Evolutionary conservation across 208 protist genomes (phyloP), one percentile per base, ranked within the genome.

Genomic region (Leishmania arabica): DNA sequence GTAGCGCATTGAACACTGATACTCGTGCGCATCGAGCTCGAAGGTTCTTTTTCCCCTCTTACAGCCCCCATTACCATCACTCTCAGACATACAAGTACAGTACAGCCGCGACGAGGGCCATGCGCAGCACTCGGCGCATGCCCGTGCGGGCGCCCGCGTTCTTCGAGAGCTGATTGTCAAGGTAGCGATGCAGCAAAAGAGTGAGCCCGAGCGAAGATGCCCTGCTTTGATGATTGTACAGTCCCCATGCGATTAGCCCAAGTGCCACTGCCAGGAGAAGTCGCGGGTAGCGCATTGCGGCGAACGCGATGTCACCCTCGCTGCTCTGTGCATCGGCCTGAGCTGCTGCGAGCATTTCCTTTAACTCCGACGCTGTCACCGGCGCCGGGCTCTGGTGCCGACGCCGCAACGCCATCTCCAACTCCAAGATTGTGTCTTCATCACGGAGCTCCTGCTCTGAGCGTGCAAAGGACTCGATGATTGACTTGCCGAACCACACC

Each of bases 381-480:
- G 69, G 58, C 8, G 78, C 58, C 47, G 42, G 54, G 37, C 54
- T 84, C 77, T 53, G 42, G 19, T 75, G 66, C 19, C 79, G 74
- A 1, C 66, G 62, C 27, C 82, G 82, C 74, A 86, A 64, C 74
- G 54, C 58, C 74, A 53, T 62, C 78, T 82, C 82, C 7, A 86
- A 49, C 78, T 86, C 82, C 19, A 42, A 78, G 9, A 95, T 31
- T 21, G 79, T 78, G 1, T 72, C 54, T 58, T 86, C 80, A 65
- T 97, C 92, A 9, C 81, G 80, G 49, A 86, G 54, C 84, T 92
- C 87, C 79, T 95, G 91, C 77, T 95, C 90, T 51, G 64, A 82
- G 72, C 86, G 84, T n/a, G 95, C 95, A 70, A 96, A 91, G 2
- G 93, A 88, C 80, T 97, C 94, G 27, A 98, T 83, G 51, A 97